Conservation (phyloP, 306 rosid genomes). For the Parietaria judaica region DNA sequence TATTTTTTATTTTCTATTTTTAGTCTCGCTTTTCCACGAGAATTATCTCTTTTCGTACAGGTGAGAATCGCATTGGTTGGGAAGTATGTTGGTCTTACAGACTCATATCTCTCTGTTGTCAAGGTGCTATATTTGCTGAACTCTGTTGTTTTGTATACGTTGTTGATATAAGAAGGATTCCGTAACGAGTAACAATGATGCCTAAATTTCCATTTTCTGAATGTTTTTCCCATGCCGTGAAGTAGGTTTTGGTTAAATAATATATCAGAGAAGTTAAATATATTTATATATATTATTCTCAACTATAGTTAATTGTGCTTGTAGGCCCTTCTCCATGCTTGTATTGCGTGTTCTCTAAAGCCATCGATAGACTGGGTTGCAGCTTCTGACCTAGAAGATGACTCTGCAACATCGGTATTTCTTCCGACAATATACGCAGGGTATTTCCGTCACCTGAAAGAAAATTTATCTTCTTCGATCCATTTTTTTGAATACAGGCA, state of each 20-base stretch:
- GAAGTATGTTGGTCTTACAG: conserved; percentile 87
- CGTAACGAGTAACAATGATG: neutral
- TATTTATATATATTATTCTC: too few relatives aligned
- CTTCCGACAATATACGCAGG: conserved; percentile 19
- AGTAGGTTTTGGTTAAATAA: neutral
- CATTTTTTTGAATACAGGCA: conserved; percentile 38
- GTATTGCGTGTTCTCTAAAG: conserved; percentile 70
- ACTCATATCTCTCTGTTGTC: conserved; percentile 95
- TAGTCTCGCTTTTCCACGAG: conserved; percentile 9
- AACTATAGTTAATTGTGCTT: conserved; percentile 2
- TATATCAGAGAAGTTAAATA: too few relatives aligned
- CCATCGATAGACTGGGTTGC: conserved; percentile 98
- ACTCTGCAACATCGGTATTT: conserved; percentile 61
- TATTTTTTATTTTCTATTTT: conserved; percentile 7
- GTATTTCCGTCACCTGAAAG: conserved; percentile 10
- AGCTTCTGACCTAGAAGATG: conserved; percentile 97
- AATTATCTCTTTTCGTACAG: conserved; percentile 34
- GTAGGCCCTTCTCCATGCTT: conserved; percentile 98
- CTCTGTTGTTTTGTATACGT: conserved; percentile 11
- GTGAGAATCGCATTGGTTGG: conserved; percentile 98
- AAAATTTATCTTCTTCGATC: conserved; percentile 15
- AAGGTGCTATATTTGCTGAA: conserved; percentile 50
- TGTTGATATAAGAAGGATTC: neutral
- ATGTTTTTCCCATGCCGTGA: neutral
- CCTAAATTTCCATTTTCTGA: neutral